These are phyloP conservation scores for Eutypa lata DNA, from an alignment of 2,329 filamentous ascomycete species.

Conservation along the genomic window DNA sequence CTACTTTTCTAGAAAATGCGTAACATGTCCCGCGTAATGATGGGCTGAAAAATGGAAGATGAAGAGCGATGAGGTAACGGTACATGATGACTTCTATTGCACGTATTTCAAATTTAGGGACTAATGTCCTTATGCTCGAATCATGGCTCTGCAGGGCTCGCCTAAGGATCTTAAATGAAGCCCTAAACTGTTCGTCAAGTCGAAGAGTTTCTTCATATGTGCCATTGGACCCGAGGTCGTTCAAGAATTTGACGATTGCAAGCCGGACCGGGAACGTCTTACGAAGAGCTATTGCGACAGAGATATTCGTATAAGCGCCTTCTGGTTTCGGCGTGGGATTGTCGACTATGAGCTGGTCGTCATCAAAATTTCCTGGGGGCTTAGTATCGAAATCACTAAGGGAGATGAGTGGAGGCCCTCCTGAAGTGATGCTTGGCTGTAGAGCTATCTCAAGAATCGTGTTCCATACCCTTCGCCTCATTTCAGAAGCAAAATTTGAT, in stretches of 20 bases:
- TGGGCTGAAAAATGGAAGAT: constrained; percentile 45
- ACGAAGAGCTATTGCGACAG: constrained; percentile 38
- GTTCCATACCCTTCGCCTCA: constrained; percentile 50
- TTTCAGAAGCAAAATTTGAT: constrained; percentile 37
- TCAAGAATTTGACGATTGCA: constrained; percentile 36
- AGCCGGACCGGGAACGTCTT: constrained; percentile 40
- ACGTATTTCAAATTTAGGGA: constrained; percentile 36
- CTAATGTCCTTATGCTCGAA: constrained; percentile 7
- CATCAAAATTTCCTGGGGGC: constrained; percentile 47
- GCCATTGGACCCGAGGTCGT: constrained; percentile 32
- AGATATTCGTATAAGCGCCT: constrained; percentile 36
- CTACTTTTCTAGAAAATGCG: constrained; percentile 45
- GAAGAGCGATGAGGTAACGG: constrained; percentile 51
- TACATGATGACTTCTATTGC: constrained; percentile 47
- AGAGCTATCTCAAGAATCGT: constrained; percentile 47
- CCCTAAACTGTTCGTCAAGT: constrained; percentile 38
- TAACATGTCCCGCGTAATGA: constrained; percentile 39
- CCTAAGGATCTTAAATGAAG: constrained; percentile 38
- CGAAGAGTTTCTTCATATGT: constrained; percentile 41
- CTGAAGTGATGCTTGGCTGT: constrained; percentile 43
- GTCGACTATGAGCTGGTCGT: constrained; percentile 40
- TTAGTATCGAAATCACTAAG: constrained; percentile 46
- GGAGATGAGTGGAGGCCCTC: constrained; percentile 43
- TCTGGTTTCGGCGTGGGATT: constrained; percentile 28
- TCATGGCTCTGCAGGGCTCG: constrained; percentile 24